phyloP scores from a whole-genome alignment of 768 basidiomycete genomes.

The Hortiboletus campestris region DNA sequence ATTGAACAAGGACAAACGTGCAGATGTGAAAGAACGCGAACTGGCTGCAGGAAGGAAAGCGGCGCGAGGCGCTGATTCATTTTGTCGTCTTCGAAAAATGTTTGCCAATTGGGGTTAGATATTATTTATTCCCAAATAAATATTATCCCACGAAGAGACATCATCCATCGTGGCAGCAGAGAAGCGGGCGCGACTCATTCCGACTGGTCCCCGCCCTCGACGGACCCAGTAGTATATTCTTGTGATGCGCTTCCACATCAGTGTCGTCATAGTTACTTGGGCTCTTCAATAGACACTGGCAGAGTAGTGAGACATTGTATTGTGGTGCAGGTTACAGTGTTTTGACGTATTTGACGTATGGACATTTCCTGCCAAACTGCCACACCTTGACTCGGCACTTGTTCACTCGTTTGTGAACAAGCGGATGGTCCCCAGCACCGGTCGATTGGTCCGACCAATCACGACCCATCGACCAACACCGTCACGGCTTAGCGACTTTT shows the following conservation, averaged over 20 bases:
- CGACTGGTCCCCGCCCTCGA: background rate
- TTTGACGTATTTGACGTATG: background rate
- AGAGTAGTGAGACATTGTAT: background rate
- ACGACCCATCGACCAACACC: no score
- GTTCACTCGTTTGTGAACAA: background rate
- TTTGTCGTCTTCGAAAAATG: background rate
- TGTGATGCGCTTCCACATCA: background rate
- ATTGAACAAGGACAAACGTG: conserved; percentile 5
- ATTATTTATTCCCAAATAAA: background rate
- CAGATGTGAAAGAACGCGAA: background rate
- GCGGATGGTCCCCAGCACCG: no score
- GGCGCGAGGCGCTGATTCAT: background rate
- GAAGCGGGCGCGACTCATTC: background rate
- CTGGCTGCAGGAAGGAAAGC: background rate
- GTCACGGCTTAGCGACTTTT: no score
- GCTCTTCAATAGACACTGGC: background rate
- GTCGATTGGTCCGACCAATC: no score
- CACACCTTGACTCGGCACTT: no score
- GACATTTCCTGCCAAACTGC: background rate
- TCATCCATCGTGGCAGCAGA: no score
- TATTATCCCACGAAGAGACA: background rate
- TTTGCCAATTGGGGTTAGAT: conserved; percentile 3
- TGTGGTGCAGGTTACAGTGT: background rate
- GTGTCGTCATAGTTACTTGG: background rate
- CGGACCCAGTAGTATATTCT: background rate